Percentiles rank a stretch among this genome's conserved stretches.
Evolutionary conservation across 306 rosid species (phyloP).

Genomic region (Elaeagnus macrophylla): DNA sequence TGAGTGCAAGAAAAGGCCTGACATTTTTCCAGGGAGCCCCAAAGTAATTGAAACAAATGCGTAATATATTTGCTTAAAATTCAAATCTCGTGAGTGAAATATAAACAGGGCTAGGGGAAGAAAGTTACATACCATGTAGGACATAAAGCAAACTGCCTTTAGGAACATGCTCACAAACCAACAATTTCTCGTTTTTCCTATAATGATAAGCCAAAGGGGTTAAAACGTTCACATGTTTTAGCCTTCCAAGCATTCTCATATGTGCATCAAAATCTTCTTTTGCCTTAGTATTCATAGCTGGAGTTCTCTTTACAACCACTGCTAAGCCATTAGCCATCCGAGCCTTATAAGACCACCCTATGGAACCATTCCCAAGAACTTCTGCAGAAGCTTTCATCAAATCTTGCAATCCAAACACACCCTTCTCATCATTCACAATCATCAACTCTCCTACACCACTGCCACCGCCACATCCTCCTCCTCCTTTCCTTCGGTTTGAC

Average conservation of each 20-base stretch:
- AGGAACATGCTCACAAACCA: constrained; percentile 55
- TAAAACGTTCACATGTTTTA: constrained; percentile 48
- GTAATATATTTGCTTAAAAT: too few species aligned
- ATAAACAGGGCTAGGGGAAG: neutral
- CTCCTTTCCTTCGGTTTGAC: neutral
- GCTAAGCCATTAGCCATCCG: constrained; percentile 65
- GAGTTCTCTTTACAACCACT: constrained; percentile 76
- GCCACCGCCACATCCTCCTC: constrained; percentile 13
- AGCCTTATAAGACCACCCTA: constrained; percentile 76
- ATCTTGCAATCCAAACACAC: constrained; percentile 60
- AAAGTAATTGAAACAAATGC: too few species aligned
- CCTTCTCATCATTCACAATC: constrained; percentile 52
- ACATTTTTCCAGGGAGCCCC: too few species aligned
- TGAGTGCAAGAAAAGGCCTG: too few species aligned
- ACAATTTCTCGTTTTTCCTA: constrained; percentile 55
- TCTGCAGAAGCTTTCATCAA: constrained; percentile 76
- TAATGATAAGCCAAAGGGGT: constrained; percentile 67
- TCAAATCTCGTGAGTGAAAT: too few species aligned
- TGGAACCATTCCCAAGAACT: constrained; percentile 62
- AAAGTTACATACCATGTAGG: constrained; percentile 43
- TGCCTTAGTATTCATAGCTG: constrained; percentile 51
- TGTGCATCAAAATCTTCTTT: constrained; percentile 61
- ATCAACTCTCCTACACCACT: constrained; percentile 25
- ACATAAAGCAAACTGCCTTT: constrained; percentile 46
- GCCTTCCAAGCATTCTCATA: constrained; percentile 32